Evolutionary conservation across 441 rosid species (phyloP), one percentile per base, ranked within the genome.

Genomic region (Croton setiger): DNA sequence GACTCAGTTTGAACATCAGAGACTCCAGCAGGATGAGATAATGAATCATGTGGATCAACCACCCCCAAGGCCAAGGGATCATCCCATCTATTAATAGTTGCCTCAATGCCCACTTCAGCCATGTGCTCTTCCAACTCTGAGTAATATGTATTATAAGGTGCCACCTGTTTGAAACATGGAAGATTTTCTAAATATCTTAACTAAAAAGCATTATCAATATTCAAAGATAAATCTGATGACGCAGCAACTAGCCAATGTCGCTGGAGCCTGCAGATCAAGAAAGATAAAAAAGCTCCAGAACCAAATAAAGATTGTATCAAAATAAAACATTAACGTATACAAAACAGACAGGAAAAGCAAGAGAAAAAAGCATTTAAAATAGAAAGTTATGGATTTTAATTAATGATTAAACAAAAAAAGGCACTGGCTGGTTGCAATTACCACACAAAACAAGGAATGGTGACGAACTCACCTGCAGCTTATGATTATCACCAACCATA

Each of bases 401-500:
- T 44, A 35, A 47, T 36, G 23, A 57, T 14, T 35, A 48, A 21
- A 60, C 20, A 35, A 35, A 27, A 11, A 64, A 13, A 0, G 18
- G 49, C 51, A 33, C 17, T 45, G 44, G 20, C 21, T 23, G 53
- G 37, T 41, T n/a, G 60, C 37, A 53, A 33, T 14, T 59, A 39
- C 23, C 14, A 49, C 2, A 63, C 4, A 23, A 43, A 9, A 58
- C 5, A 12, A 33, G 27, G 8, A 33, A 58, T 51, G 21, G 20
- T 60, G 43, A 64, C 60, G 64, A 27, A 77, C 83, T 73, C 59
- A 92, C 99, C 93, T 96, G 99, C 63, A 96, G 76, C 81, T 89
- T 96, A 81, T 93, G 99, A 80, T 96, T 96, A 81, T 96, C 99
- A 41, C 99, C 99, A 71, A 93, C 89, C 73, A 96, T 85, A 44